Base-by-base conservation (phyloP, 306 rosid genomes). In the Cucurbita ficifolia region DNA sequence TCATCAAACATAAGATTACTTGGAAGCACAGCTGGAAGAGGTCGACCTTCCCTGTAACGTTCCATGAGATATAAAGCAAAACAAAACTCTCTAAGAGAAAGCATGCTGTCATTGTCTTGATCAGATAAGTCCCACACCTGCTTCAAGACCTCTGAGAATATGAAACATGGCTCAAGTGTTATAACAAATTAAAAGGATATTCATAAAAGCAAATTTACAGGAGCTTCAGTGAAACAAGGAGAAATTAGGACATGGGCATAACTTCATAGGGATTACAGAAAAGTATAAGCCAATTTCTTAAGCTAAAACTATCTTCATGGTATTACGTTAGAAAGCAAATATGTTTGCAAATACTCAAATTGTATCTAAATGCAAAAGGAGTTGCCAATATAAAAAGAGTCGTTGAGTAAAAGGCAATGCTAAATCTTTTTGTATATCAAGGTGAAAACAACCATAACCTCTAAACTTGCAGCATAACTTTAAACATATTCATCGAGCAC, bases 91-190 rank as follows among this genome's bases (percentile, higher is more conserved):
- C 82, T 93, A 82, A 93, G 82, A 43, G 98, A 87, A 81, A 93
- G 98, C 98, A 90, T 93, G 82, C 98, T 88, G 85, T 93, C 98
- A 52, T 83, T 90, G 65, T 93, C 98, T 79, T 93, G 98, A 82
- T 93, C 97, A 78, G 98, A 93, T 67, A 93, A 87, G 76, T 93
- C 97, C 98, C 97, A 93, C 75, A 88, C 98, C 85, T 88, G 96
- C 88, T 93, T 90, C 72, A 93, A 81, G 67, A 93, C 89, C 73
- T 93, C 97, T 93, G 94, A 74, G 81, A 84, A 84, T 74, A 75
- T 84, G 78, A 76, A 70, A 77, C 74, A 60, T 53, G 55, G 65
- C 36, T 77, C 22, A 6, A 81, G 76, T 76, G 68, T 56, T 38
- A 75, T 49, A 48, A 54, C 50, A 46, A 72, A 43, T 68, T n/a